Conservation (phyloP, 768 basidiomycete species). For the Lyophyllum shimeji region DNA sequence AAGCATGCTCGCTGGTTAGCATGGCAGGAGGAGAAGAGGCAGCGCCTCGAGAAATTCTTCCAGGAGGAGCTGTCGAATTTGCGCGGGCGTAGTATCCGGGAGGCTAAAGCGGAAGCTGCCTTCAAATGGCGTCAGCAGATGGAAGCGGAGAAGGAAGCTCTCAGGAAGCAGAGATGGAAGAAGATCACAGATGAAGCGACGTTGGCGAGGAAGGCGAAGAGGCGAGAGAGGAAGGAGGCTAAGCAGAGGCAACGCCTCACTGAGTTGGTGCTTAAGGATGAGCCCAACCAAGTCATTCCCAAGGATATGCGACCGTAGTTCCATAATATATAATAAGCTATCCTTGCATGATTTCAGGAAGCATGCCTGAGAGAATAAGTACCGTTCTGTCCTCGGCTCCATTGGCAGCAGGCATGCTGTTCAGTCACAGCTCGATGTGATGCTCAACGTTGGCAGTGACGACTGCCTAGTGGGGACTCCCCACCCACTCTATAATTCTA, state of each 20-base stretch:
- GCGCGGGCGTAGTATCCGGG: slow-evolving; percentile 57
- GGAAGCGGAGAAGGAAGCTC: slow-evolving; percentile 55
- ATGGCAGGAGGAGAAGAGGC: slow-evolving; percentile 44
- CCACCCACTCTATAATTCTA: slow-evolving; percentile 1
- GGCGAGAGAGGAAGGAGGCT: slow-evolving; percentile 49
- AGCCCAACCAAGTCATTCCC: slow-evolving; percentile 62
- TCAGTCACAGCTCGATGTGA: slow-evolving; percentile 2
- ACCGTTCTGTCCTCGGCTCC: background rate
- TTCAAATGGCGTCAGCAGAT: slow-evolving; percentile 71
- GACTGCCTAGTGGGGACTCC: slow-evolving; percentile 2
- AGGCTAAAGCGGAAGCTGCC: slow-evolving; percentile 71
- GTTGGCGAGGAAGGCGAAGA: slow-evolving; percentile 55
- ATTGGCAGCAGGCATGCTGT: background rate
- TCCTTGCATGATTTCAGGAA: background rate
- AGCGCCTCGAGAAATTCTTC: slow-evolving; percentile 53
- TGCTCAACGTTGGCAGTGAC: background rate
- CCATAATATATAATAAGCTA: background rate
- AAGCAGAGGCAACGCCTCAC: slow-evolving; percentile 57
- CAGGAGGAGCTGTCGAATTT: slow-evolving; percentile 53
- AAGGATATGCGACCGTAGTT: slow-evolving; percentile 19
- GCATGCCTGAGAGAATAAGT: background rate
- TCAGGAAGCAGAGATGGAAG: slow-evolving; percentile 61
- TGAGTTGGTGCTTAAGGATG: slow-evolving; percentile 50
- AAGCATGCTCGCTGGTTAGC: slow-evolving; percentile 77
- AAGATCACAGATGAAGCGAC: slow-evolving; percentile 47